Evolutionary conservation across 2,329 filamentous ascomycete species (phyloP).

Genomic region (Clonostachys sp.): DNA sequence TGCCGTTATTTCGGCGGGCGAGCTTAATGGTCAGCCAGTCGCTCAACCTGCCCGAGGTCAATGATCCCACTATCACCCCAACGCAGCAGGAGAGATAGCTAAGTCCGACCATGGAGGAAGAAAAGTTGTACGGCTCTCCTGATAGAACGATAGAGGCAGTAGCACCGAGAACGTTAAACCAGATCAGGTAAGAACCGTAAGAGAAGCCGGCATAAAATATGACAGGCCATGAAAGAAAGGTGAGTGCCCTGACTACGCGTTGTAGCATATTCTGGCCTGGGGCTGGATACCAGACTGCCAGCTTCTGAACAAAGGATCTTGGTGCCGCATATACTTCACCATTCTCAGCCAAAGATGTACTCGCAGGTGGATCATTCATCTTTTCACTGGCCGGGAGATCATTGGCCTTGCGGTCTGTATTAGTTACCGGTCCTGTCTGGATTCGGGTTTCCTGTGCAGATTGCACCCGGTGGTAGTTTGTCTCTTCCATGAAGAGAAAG

Average conservation of each 20-base stretch:
- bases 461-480: constrained; percentile 38
- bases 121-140: constrained; percentile 19
- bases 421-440: neutral
- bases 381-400: no score
- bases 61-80: neutral
- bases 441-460: neutral
- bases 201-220: constrained; percentile 36
- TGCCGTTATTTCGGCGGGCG: constrained; percentile 30
- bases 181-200: constrained; percentile 32
- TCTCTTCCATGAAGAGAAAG: constrained; percentile 58
- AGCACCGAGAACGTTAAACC: neutral
- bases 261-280: neutral
- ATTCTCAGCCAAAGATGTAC: no score
- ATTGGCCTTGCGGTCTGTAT: no score
- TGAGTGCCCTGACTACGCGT: constrained; percentile 28
- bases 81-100: constrained; percentile 1
- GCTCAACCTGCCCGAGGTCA: constrained; percentile 25
- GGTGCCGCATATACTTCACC: no score
- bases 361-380: no score
- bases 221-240: constrained; percentile 34
- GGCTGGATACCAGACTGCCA: no score
- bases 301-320: no score
- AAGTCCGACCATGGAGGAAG: constrained; percentile 1
- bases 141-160: constrained; percentile 20
- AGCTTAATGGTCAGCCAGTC: constrained; percentile 30